phyloP scores from a whole-genome alignment of 345 rosid genomes.

The Populus nigra region DNA sequence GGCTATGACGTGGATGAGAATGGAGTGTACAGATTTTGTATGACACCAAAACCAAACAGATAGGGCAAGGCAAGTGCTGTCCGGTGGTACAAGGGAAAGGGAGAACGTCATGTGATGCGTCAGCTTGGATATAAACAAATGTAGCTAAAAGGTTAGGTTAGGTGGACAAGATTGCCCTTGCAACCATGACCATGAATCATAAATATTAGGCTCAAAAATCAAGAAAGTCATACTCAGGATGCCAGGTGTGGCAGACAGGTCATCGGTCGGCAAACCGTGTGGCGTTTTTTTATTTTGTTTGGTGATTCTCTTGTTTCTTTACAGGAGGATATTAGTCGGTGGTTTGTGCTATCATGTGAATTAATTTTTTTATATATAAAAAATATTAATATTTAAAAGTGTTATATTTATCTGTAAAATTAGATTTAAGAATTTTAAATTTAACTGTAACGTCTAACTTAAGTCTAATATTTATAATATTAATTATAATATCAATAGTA shows the following conservation, averaged over 20 bases:
- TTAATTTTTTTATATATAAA: too few species aligned
- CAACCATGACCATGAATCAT: background rate
- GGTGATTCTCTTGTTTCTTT: too few species aligned
- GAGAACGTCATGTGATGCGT: background rate
- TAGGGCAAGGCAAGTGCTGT: background rate
- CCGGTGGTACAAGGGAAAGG: background rate
- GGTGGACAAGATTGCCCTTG: constrained; percentile 15
- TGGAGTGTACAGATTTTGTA: background rate
- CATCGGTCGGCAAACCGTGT: constrained; percentile 20
- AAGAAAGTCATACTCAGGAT: background rate
- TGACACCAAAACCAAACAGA: too few species aligned
- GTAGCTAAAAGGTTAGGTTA: background rate
- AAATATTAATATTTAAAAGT: too few species aligned
- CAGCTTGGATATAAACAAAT: background rate
- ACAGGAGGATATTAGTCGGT: too few species aligned
- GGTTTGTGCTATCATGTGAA: fast-evolving
- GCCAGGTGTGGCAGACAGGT: constrained; percentile 13
- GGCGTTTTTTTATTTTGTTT: background rate
- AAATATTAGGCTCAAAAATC: too few species aligned
- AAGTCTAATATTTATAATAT: too few species aligned
- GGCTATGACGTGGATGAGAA: too few species aligned
- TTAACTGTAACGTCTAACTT: fast-evolving
- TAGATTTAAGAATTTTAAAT: too few species aligned
- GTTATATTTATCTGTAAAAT: too few species aligned
- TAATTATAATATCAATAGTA: too few species aligned